phyloP scores from a whole-genome alignment of 768 basidiomycete species.

The Lactarius hengduanensis region DNA sequence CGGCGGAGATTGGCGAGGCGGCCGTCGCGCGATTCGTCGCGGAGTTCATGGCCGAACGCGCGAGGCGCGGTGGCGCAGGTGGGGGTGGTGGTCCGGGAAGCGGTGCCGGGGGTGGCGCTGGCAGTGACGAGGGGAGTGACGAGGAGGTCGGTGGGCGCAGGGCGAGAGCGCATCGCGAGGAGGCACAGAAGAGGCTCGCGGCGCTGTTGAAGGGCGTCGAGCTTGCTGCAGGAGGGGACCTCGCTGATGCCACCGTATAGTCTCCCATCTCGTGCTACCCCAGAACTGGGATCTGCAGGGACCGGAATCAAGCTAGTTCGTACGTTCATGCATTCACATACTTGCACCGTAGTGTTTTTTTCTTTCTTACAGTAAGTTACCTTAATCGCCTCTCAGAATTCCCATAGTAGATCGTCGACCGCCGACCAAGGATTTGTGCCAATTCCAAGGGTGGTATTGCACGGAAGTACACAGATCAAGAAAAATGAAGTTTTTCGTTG shows the following conservation, averaged over 20 bases:
- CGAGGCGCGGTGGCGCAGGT: not conserved
- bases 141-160: constrained; percentile 27
- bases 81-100: not conserved
- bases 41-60: constrained; percentile 66
- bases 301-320: too few relatives aligned
- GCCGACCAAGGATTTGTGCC: too few relatives aligned
- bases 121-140: not conserved
- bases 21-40: constrained; percentile 73
- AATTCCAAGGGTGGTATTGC: too few relatives aligned
- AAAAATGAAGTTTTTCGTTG: too few relatives aligned
- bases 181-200: constrained; percentile 41
- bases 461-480: too few relatives aligned
- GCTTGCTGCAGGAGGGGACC: constrained; percentile 59
- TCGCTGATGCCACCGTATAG: constrained; percentile 38
- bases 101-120: not conserved
- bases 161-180: constrained; percentile 29
- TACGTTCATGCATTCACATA: too few relatives aligned
- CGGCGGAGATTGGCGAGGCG: constrained; percentile 80
- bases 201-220: constrained; percentile 56
- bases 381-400: too few relatives aligned
- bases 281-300: too few relatives aligned
- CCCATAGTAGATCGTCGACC: too few relatives aligned
- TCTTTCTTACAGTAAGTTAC: too few relatives aligned
- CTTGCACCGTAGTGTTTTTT: too few relatives aligned
- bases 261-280: not conserved